These are phyloP conservation scores for Pistacia atlantica DNA, from an alignment of 345 rosid genomes.

Conservation along the genomic window DNA sequence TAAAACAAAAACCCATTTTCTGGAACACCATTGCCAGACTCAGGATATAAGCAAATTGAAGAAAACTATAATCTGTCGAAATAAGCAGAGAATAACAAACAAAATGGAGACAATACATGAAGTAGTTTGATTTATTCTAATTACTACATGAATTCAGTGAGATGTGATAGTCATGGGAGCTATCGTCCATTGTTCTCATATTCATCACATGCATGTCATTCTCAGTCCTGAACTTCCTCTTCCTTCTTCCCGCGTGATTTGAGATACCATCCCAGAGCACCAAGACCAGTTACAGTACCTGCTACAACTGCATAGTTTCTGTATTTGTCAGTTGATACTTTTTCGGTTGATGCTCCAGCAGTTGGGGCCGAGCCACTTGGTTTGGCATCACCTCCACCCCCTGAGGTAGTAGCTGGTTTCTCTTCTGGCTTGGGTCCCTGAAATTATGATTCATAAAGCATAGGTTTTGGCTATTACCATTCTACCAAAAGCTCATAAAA, in stretches of 20 bases:
- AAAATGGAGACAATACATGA: not conserved
- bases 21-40: not conserved
- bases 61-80: not conserved
- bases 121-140: constrained; percentile 20
- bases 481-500: not conserved
- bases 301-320: constrained; percentile 87
- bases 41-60: not conserved
- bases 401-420: constrained; percentile 42
- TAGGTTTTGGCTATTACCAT: not conserved
- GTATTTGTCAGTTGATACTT: constrained; percentile 71
- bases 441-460: not conserved
- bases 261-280: constrained; percentile 90
- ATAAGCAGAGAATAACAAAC: not conserved
- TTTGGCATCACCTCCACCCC: constrained; percentile 44
- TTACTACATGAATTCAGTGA: not conserved
- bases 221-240: constrained; percentile 63
- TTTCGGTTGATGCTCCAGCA: constrained; percentile 53
- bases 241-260: constrained; percentile 71
- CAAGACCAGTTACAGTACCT: constrained; percentile 56
- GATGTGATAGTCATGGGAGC: not conserved
- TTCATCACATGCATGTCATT: not conserved
- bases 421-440: constrained; percentile 83
- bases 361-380: constrained; percentile 46
- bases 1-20: not conserved
- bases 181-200: not conserved